phyloP scores from a whole-genome alignment of 2,329 filamentous ascomycete genomes.

The Clarireedia monteithiana region DNA sequence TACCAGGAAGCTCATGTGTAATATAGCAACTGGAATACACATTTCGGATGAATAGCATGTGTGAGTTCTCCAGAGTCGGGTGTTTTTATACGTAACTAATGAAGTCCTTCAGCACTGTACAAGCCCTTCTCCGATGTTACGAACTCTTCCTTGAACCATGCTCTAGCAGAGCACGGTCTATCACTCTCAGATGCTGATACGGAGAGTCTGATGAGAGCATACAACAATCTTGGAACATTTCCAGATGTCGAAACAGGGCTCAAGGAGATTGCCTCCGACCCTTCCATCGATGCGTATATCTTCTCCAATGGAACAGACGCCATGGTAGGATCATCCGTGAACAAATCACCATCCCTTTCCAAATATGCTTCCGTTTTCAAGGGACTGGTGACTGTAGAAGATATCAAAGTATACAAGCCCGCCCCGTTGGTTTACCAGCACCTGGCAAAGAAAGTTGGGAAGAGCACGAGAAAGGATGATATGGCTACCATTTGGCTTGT shows the following conservation, averaged over 20 bases:
- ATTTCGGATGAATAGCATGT: conserved; percentile 69
- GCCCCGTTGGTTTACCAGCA: conserved; percentile 53
- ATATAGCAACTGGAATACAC: conserved; percentile 63
- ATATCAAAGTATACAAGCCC: conserved; percentile 56
- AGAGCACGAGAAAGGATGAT: conserved; percentile 28
- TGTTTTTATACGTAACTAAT: not conserved
- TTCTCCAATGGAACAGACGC: conserved; percentile 62
- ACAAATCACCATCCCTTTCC: conserved; percentile 46
- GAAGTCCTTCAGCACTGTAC: conserved; percentile 43
- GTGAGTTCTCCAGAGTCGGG: conserved; percentile 34
- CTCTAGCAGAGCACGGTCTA: conserved; percentile 48
- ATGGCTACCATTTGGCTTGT: conserved; percentile 57
- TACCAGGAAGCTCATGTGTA: not conserved
- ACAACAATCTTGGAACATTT: conserved; percentile 57
- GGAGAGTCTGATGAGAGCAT: conserved; percentile 50
- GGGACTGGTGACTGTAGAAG: conserved; percentile 54
- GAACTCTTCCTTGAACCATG: conserved; percentile 52
- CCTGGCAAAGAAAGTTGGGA: conserved; percentile 22
- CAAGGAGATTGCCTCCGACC: conserved; percentile 34
- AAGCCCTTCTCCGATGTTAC: conserved; percentile 58
- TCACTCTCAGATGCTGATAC: conserved; percentile 38
- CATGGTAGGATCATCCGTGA: conserved; percentile 56
- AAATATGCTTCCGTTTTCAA: conserved; percentile 40
- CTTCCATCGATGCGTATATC: conserved; percentile 41
- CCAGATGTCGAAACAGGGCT: conserved; percentile 53